Conservation (phyloP, 1,139 yeast genomes). For the Debaryomycetaceae sp. region DNA sequence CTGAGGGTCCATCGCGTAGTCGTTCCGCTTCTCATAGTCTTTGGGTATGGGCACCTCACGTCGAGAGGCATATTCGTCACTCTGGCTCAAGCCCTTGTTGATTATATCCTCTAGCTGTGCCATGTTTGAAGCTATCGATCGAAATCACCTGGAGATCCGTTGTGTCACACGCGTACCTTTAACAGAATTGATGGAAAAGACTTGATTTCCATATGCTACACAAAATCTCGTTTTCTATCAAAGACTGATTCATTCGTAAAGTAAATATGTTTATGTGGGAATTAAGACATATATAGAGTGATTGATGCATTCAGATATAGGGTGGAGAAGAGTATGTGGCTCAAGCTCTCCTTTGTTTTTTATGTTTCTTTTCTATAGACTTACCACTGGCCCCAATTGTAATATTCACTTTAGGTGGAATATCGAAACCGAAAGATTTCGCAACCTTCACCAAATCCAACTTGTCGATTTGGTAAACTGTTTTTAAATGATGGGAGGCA, state of each 20-base stretch:
- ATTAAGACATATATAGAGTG: conserved; percentile 1
- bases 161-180: neutral
- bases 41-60: neutral
- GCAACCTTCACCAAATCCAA: conserved; percentile 93
- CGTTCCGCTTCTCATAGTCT: conserved; percentile 14
- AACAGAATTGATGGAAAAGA: neutral
- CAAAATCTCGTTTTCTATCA: neutral
- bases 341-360: conserved; percentile 42
- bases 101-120: neutral
- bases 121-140: neutral
- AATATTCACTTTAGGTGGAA: conserved; percentile 96
- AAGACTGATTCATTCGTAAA: neutral
- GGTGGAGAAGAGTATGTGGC: conserved; percentile 8
- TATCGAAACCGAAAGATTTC: conserved; percentile 88
- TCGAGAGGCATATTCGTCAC: neutral
- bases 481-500: conserved; percentile 91
- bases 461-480: conserved; percentile 94
- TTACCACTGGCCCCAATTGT: conserved; percentile 92
- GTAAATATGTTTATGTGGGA: neutral
- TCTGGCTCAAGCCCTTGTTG: neutral
- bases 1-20: conserved; percentile 15
- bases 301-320: conserved; percentile 2
- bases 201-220: neutral
- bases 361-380: conserved; percentile 49
- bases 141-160: neutral